phyloP scores from a whole-genome alignment of 257 asterid species.

The Fraxinus cuspidata region DNA sequence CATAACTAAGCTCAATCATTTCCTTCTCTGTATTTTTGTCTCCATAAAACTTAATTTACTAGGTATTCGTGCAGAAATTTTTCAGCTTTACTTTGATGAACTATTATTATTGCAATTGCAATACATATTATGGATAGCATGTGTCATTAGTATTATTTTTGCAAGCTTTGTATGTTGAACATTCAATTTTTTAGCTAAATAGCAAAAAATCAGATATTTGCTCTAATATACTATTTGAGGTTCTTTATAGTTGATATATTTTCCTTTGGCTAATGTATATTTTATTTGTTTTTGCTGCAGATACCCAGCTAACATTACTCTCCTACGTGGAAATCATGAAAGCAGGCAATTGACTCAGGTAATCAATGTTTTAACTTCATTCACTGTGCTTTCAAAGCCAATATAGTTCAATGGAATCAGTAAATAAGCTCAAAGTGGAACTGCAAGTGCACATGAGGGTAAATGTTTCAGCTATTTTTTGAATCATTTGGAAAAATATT shows the following conservation, averaged over 20 bases:
- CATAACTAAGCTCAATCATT: not conserved
- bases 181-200: not conserved
- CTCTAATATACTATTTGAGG: not conserved
- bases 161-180: not conserved
- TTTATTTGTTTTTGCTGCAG: slow-evolving; percentile 42
- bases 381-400: not conserved
- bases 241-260: slow-evolving; percentile 18
- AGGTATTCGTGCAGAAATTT: not conserved
- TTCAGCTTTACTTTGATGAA: not conserved
- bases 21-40: not conserved
- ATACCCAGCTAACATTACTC: slow-evolving; percentile 92
- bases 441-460: not conserved
- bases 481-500: slow-evolving; percentile 16
- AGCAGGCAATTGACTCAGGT: slow-evolving; percentile 99
- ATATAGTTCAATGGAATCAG: not conserved
- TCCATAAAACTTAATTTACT: not conserved
- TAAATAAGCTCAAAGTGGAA: slow-evolving; percentile 14
- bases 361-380: slow-evolving; percentile 13
- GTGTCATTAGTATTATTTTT: not conserved
- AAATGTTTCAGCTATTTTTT: not conserved
- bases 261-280: slow-evolving; percentile 21
- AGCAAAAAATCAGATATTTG: not conserved
- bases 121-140: not conserved
- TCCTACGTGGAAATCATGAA: slow-evolving; percentile 97
- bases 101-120: not conserved